A percentile compares a stretch with the other conserved stretches of the same genome.
Evolutionary conservation across 805 yeast genomes (phyloP).

Genomic region (Saccharomycopsis guyanensis): DNA sequence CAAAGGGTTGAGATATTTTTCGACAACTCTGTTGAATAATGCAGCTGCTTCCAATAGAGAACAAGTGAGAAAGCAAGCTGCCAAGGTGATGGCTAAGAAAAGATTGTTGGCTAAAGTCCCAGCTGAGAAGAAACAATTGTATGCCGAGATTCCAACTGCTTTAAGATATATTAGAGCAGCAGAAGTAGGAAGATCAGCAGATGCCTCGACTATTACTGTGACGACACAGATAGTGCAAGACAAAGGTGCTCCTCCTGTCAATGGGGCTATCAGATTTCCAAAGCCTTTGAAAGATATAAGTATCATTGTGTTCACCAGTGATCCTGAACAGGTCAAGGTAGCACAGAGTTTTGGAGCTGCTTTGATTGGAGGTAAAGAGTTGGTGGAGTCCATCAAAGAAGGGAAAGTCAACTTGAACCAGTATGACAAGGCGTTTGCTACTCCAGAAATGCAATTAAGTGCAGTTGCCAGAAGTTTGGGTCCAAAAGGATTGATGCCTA

Average conservation of each 20-base stretch:
- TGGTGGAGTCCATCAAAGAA: constrained; percentile 52
- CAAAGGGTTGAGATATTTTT: constrained; percentile 1
- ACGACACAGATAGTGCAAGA: constrained; percentile 61
- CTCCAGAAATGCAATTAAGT: constrained; percentile 69
- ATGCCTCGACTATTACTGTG: constrained; percentile 63
- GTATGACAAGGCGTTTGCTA: constrained; percentile 74
- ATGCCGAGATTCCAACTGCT: constrained; percentile 67
- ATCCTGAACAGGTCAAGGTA: constrained; percentile 42
- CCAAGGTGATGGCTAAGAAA: constrained; percentile 28
- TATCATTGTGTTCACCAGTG: constrained; percentile 61
- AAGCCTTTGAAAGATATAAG: constrained; percentile 59
- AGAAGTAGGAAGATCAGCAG: constrained; percentile 76
- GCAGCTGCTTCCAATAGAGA: constrained; percentile 25
- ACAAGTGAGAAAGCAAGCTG: constrained; percentile 30
- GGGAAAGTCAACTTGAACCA: constrained; percentile 39
- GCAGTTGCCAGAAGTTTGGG: constrained; percentile 77
- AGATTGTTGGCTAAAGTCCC: constrained; percentile 33
- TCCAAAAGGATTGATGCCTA: constrained; percentile 85
- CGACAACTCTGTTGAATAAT: constrained; percentile 3
- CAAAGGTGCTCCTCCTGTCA: constrained; percentile 67
- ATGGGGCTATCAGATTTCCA: constrained; percentile 68
- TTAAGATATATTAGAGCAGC: constrained; percentile 76
- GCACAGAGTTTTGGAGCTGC: constrained; percentile 56
- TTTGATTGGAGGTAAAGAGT: constrained; percentile 63
- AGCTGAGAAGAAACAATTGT: constrained; percentile 49